Evolutionary conservation across 2,329 filamentous ascomycete species (phyloP).

Genomic region (Sclerotinia glacialis): DNA sequence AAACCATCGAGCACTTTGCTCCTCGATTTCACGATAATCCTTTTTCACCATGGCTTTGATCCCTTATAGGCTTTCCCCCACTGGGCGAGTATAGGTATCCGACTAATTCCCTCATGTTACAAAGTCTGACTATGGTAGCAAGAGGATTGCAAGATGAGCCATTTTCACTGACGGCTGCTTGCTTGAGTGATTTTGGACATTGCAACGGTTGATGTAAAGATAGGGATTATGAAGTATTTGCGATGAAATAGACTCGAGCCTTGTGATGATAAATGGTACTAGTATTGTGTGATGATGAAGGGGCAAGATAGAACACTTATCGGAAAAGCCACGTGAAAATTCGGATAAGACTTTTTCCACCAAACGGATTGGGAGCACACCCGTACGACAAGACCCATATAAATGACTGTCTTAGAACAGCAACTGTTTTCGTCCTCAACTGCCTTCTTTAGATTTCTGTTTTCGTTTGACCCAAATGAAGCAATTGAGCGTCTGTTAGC

Average conservation of each 20-base stretch:
- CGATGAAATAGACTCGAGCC: background rate
- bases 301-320: background rate
- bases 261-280: conserved; percentile 14
- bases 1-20: conserved; percentile 17
- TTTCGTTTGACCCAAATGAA: conserved; percentile 9
- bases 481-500: background rate
- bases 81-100: background rate
- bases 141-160: conserved; percentile 16
- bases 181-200: conserved; percentile 1
- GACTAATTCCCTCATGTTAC: conserved; percentile 16
- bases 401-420: conserved; percentile 3
- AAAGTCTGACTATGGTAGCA: background rate
- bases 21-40: conserved; percentile 16
- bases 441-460: conserved; percentile 1
- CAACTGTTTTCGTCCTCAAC: conserved; percentile 17
- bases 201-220: background rate
- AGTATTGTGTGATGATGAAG: background rate
- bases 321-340: conserved; percentile 5
- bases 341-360: conserved; percentile 19
- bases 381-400: conserved; percentile 4
- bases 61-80: background rate
- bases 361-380: conserved; percentile 2
- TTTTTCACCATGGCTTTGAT: background rate
- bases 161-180: conserved; percentile 9
- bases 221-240: background rate